Evolutionary conservation across 164 flowering plant species (phyloP), one percentile per base, ranked within the genome.

Genomic region (Tetrastigma voinierianum): DNA sequence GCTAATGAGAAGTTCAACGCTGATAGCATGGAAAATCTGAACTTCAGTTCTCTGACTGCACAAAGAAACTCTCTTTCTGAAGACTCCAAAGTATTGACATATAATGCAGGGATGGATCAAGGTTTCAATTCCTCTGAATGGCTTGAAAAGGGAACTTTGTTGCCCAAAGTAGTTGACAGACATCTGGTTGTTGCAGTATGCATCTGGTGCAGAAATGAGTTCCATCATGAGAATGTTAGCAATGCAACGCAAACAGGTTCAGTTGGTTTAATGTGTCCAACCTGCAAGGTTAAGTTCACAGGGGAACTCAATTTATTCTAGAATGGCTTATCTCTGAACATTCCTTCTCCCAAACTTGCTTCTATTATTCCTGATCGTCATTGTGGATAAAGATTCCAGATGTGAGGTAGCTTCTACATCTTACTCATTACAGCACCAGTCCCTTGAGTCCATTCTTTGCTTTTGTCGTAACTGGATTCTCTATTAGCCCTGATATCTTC

Each of bases 121-220:
- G 71, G 70, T 0, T 74, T 65, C 52, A 81, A 70, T 54, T 69
- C 82, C 18, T 68, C 79, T 52, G 47, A 51, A 53, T 80, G 85
- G 87, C 62, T 76, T 18, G 76, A 72, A 61, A 79, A 73, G 69
- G 79, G 74, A 54, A 72, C 67, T 16, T 45, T 75, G 57, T 67
- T 78, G 48, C 82, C 79, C n/a, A 74, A 72, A 46, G 48, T 65
- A 25, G 59, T 64, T 23, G 54, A 51, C 18, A 68, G 70, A 49
- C 70, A 64, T 74, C 73, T 57, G 51, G 68, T 64, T 8, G n/a
- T 72, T 25, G 25, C 74, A 11, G 2, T 70, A 2, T 84, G 88
- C 68, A 79, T 72, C 17, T 82, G 86, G 84, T 84, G 88, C 65
- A 58, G 75, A 64, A 78, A 70, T 64, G 73, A 73, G 61, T 78